These are phyloP conservation scores for Jatropha curcas DNA, from an alignment of 345 rosid species.

Conservation along the genomic window DNA sequence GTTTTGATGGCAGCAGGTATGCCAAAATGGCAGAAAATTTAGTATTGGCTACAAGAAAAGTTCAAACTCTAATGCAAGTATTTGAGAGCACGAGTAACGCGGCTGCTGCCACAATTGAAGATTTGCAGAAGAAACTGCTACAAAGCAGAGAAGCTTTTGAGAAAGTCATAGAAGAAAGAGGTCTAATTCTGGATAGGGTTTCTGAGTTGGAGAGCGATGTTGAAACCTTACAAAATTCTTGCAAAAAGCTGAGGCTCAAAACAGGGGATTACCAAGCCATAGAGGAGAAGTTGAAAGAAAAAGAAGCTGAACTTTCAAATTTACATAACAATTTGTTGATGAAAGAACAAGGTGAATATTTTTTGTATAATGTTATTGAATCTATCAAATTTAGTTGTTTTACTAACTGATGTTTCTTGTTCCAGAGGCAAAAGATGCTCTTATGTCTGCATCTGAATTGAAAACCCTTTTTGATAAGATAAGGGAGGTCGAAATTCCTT, in stretches of 20 bases:
- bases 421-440: conserved; percentile 53
- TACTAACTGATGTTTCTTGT: conserved; percentile 21
- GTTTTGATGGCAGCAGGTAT: conserved; percentile 35
- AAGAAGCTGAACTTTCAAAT: conserved; percentile 53
- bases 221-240: conserved; percentile 48
- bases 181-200: conserved; percentile 44
- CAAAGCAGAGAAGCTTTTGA: conserved; percentile 39
- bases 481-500: conserved; percentile 46
- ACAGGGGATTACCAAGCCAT: conserved; percentile 44
- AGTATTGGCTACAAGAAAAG: conserved; percentile 44
- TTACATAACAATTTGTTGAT: conserved; percentile 27
- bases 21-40: conserved; percentile 44
- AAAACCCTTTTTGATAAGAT: conserved; percentile 60
- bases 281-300: conserved; percentile 64
- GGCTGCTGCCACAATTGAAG: conserved; percentile 50
- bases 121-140: conserved; percentile 57
- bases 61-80: conserved; percentile 36
- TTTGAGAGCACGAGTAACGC: conserved; percentile 54
- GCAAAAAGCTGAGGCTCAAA: conserved; percentile 47
- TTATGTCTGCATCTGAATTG: conserved; percentile 52
- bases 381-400: conserved; percentile 9
- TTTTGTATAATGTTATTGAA: conserved; percentile 2
- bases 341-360: conserved; percentile 60
- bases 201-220: conserved; percentile 54
- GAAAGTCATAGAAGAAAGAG: conserved; percentile 54